Conservation (phyloP, 2,329 filamentous ascomycete species). For the Epicoccum nigrum region DNA sequence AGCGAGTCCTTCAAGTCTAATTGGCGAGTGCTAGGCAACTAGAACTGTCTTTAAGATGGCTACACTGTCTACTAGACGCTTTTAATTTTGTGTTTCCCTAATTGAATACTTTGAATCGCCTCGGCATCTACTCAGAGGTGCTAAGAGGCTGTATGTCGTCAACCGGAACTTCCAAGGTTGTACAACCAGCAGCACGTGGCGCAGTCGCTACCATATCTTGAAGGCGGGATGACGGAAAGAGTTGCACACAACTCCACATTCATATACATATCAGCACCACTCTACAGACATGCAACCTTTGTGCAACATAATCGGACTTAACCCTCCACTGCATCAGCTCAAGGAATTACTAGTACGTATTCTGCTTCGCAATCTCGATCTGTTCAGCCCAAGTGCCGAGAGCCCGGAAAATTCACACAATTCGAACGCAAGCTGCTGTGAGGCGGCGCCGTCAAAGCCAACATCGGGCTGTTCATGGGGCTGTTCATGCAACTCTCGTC, state of each 20-base stretch:
- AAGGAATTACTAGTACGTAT: background rate
- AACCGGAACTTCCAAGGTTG: slow-evolving; percentile 6
- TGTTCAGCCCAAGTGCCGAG: background rate
- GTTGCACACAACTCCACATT: slow-evolving; percentile 4
- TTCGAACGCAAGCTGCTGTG: slow-evolving; percentile 3
- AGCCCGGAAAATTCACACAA: slow-evolving; percentile 1
- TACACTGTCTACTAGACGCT: no score
- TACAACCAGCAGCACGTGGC: slow-evolving; percentile 9
- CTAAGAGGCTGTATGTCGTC: background rate
- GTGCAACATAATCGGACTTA: slow-evolving; percentile 2
- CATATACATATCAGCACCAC: background rate
- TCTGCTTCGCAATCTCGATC: background rate
- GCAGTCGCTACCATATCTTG: background rate
- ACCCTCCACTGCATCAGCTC: background rate
- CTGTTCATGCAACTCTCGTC: slow-evolving; percentile 24
- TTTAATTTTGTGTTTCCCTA: no score
- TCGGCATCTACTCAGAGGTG: no score
- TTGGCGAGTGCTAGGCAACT: no score
- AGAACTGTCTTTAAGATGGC: no score
- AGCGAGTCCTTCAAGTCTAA: no score
- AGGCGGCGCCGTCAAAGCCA: slow-evolving; percentile 7
- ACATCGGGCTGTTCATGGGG: slow-evolving; percentile 23
- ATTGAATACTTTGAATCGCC: no score
- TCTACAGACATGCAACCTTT: slow-evolving; percentile 5
- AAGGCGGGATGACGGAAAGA: slow-evolving; percentile 11